These are phyloP conservation scores for Sporothrix mexicana DNA, from an alignment of 2,329 filamentous ascomycete genomes.

Conservation along the genomic window DNA sequence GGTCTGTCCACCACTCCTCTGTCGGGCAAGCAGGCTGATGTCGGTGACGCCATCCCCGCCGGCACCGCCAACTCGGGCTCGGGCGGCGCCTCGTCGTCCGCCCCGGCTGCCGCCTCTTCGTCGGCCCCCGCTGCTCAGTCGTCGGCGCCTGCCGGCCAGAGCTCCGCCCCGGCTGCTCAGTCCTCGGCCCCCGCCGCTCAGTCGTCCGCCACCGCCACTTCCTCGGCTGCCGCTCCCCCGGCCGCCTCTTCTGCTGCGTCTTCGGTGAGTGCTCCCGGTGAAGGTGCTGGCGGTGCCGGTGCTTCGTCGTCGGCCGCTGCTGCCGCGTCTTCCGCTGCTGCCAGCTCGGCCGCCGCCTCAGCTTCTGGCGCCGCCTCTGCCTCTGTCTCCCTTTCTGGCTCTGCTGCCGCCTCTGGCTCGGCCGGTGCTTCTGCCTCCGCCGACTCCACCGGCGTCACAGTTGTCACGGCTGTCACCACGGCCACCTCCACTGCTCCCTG, in stretches of 20 bases:
- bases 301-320: neutral
- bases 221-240: conserved; percentile 25
- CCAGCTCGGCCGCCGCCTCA: neutral
- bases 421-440: neutral
- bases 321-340: neutral
- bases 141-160: conserved; percentile 7
- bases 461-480: neutral
- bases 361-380: conserved; percentile 7
- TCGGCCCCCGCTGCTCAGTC: conserved; percentile 8
- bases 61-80: neutral
- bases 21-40: conserved; percentile 36
- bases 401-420: neutral
- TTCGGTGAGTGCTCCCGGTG: neutral
- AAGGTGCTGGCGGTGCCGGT: neutral
- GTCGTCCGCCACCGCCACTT: conserved; percentile 12
- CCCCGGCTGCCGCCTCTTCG: conserved; percentile 4
- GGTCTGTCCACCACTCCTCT: conserved; percentile 40
- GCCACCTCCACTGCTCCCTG: conserved; percentile 9
- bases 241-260: conserved; percentile 3
- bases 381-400: neutral
- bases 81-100: neutral
- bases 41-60: conserved; percentile 3
- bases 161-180: conserved; percentile 29
- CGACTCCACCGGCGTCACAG: neutral
- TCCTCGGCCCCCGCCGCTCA: conserved; percentile 3